phyloP scores from a whole-genome alignment of 441 rosid species.

The Pelargonium cotyledonis region DNA sequence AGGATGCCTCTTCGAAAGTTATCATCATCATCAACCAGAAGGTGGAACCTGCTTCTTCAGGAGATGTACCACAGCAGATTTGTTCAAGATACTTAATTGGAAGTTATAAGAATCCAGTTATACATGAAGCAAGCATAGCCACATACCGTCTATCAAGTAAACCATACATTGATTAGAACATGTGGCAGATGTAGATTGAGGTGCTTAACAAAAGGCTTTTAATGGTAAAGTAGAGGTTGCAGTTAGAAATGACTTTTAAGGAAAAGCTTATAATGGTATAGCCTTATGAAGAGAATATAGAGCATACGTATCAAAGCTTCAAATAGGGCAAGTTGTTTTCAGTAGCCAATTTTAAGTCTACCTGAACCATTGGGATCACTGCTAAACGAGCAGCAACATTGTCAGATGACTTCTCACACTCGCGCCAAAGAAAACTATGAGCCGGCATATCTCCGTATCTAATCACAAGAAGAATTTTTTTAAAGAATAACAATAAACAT shows the following conservation, averaged over 20 bases:
- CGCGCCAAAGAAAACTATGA: slow-evolving; percentile 82
- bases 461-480: slow-evolving; percentile 4
- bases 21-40: too few relatives aligned
- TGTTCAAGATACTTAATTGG: too few relatives aligned
- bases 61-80: too few relatives aligned
- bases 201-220: not conserved
- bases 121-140: too few relatives aligned
- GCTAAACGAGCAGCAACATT: slow-evolving; percentile 83
- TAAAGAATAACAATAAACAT: slow-evolving; percentile 3
- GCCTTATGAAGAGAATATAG: not conserved
- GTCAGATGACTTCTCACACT: slow-evolving; percentile 73
- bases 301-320: not conserved
- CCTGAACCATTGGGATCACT: slow-evolving; percentile 85
- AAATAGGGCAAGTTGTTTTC: not conserved
- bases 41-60: too few relatives aligned
- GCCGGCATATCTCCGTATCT: slow-evolving; percentile 96
- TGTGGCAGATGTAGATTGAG: not conserved
- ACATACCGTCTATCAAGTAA: not conserved
- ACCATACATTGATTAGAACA: not conserved
- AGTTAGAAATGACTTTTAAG: not conserved
- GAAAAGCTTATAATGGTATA: not conserved
- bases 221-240: not conserved
- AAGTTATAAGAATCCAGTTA: too few relatives aligned
- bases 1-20: too few relatives aligned
- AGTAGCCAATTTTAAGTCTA: slow-evolving; percentile 16